Base-by-base conservation (phyloP, 1,139 yeast species). In the Yamadazyma songkhlaensis region DNA sequence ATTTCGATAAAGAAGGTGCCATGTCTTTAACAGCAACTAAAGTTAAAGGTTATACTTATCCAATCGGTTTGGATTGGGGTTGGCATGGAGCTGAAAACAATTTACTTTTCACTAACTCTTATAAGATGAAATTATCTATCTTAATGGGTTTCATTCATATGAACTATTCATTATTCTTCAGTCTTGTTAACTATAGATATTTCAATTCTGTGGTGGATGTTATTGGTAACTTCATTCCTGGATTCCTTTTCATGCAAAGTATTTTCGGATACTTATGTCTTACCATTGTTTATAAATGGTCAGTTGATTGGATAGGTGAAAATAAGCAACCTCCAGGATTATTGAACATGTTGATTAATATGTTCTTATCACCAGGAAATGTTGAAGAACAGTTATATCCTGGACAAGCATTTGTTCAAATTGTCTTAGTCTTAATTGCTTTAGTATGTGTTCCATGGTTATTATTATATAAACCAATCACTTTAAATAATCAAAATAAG, bases 21-120 rank as follows among this genome's bases (percentile, higher is more conserved):
- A 46, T 58, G 4, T 57, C 80, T 2, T 71, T 88, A 36, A 67
- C 67, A 37, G 97, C 92, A 3, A 64, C 68, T 17, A 75, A 73
- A 48, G 64, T 71, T 3, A 44, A 53, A 5, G 89, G 94, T 6
- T 42, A 39, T 29, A 77, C 79, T 9, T 94, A 94, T 57, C 74
- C 85, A 8, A 67, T 90, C 51, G 99, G 99, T 40, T 60, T 92
- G 34, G 99, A 92, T 62, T 87, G 88, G 65, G 86, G 84, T 11
- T 92, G 99, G 99, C 98, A 92, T 57, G 97, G 97, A 2, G 78
- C 97, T 28, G 97, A 92, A 44, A 94, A 94, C 62, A 85, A 84
- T 45, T 72, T 92, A 53, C 67, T 92, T 40, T 92, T 92, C 62
- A 81, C 96, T 35, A 92, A 92, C 62, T 89, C 97, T 1, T 90